A percentile compares a stretch with the other conserved stretches of the same genome.
Conservation (phyloP, 352 stramenopile genomes). For the Phytophthora ramorum region DNA sequence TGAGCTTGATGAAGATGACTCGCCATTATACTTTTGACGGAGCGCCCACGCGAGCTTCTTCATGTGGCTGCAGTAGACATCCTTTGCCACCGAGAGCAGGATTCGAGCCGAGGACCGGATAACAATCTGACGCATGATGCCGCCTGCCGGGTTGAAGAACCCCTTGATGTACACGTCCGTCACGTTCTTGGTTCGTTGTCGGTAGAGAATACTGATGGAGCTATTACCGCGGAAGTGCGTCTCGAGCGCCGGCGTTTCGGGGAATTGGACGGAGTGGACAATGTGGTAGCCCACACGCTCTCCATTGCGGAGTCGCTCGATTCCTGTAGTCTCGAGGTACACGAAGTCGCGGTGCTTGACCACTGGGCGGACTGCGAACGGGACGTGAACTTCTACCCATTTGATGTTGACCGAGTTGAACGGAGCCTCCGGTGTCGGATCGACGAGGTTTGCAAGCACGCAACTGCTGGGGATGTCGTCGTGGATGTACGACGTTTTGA, state of each 20-base stretch:
- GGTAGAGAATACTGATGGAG: slow-evolving; percentile 65
- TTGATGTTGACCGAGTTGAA: slow-evolving; percentile 54
- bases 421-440: slow-evolving; percentile 36
- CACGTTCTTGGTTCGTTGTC: slow-evolving; percentile 50
- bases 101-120: slow-evolving; percentile 38
- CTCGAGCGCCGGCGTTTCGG: slow-evolving; percentile 45
- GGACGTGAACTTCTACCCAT: slow-evolving; percentile 53
- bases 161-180: slow-evolving; percentile 65
- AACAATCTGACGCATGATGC: slow-evolving; percentile 47
- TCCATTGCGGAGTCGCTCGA: slow-evolving; percentile 41
- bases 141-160: slow-evolving; percentile 46
- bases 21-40: slow-evolving; percentile 24
- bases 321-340: slow-evolving; percentile 54
- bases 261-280: slow-evolving; percentile 53
- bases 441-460: slow-evolving; percentile 46
- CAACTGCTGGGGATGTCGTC: slow-evolving; percentile 49
- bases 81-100: slow-evolving; percentile 42
- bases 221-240: slow-evolving; percentile 54
- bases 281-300: slow-evolving; percentile 55
- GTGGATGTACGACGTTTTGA: slow-evolving; percentile 55
- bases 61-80: slow-evolving; percentile 62
- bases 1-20: slow-evolving; percentile 20
- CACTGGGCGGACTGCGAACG: slow-evolving; percentile 42
- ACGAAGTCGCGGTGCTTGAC: slow-evolving; percentile 57
- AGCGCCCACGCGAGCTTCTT: slow-evolving; percentile 71